A percentile compares a stretch with the other conserved stretches of the same genome.
phyloP scores from a whole-genome alignment of 257 asterid genomes.

The Primulina huaijiensis region DNA sequence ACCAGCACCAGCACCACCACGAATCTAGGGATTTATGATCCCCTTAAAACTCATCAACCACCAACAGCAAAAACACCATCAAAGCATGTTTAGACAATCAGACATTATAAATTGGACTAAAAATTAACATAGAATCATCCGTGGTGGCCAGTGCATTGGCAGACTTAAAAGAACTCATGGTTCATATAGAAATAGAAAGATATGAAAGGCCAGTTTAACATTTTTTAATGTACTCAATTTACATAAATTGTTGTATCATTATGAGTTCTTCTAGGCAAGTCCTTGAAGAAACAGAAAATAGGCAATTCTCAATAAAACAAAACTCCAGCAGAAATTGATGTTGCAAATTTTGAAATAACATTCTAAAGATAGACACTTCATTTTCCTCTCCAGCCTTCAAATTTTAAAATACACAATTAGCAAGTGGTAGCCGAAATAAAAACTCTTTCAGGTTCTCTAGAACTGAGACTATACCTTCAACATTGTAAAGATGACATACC shows the following conservation, averaged over 20 bases:
- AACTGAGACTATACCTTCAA: slow-evolving; percentile 5
- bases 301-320: not conserved
- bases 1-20: not conserved
- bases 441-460: not conserved
- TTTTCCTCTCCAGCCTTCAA: slow-evolving; percentile 12
- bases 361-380: slow-evolving; percentile 1
- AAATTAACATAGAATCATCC: no score
- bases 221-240: no score
- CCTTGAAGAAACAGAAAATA: not conserved
- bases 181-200: not conserved
- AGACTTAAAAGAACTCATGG: not conserved
- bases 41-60: slow-evolving; percentile 1
- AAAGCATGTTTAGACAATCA: not conserved
- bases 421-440: not conserved
- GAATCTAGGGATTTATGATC: not conserved
- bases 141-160: not conserved
- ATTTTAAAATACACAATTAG: slow-evolving; percentile 4
- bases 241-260: no score
- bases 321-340: not conserved
- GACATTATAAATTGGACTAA: not conserved
- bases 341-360: slow-evolving; percentile 3
- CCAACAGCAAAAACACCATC: not conserved
- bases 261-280: not conserved
- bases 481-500: slow-evolving; percentile 39
- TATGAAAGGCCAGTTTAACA: not conserved